Evolutionary conservation across 345 rosid genomes (phyloP).

Genomic region (Euphorbia tirucalli): DNA sequence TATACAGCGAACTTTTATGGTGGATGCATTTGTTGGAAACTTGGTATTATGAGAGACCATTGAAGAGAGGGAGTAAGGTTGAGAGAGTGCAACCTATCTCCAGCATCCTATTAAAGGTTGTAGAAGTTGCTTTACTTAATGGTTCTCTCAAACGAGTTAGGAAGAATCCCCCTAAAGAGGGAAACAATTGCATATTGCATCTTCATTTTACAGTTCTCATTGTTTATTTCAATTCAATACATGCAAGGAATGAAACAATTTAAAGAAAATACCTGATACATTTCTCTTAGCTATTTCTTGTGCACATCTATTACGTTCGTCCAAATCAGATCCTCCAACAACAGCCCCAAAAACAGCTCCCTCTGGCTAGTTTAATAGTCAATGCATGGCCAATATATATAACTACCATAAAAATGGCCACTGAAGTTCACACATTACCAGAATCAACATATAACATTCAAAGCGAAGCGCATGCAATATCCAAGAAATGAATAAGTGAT

Average conservation of each 20-base stretch:
- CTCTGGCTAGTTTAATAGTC: slow-evolving; percentile 34
- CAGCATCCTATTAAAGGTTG: background rate
- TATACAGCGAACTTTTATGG: no score
- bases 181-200: background rate
- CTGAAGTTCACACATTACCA: background rate
- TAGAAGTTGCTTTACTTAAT: background rate
- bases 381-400: background rate
- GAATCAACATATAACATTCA: background rate
- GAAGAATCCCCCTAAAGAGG: background rate
- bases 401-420: background rate
- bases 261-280: slow-evolving; percentile 47
- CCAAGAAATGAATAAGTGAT: no score
- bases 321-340: slow-evolving; percentile 67
- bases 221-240: background rate
- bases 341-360: slow-evolving; percentile 67
- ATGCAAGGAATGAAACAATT: background rate
- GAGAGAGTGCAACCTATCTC: background rate
- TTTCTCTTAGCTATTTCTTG: slow-evolving; percentile 47
- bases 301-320: slow-evolving; percentile 56
- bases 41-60: no score
- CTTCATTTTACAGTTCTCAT: background rate
- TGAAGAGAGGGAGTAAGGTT: no score
- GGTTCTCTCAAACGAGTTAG: background rate
- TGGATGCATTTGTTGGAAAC: no score
- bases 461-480: background rate